Evolutionary conservation across 2,329 filamentous ascomycete species (phyloP), one percentile per base, ranked within the genome.

Genomic region (Aspergillus fischeri): DNA sequence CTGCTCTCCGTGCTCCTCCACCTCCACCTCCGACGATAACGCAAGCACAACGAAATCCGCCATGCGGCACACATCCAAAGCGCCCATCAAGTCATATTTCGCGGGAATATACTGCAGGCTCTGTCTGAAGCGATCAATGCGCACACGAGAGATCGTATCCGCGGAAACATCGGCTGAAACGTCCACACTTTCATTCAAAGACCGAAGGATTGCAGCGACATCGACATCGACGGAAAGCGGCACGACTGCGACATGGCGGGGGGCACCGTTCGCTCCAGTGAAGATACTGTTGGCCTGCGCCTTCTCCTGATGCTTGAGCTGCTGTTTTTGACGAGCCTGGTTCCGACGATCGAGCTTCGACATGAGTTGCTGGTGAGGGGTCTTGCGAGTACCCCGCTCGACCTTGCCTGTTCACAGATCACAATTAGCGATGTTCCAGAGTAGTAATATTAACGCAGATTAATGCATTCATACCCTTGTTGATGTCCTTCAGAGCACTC

Each of bases 341-440:
- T 99, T 97, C 67, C 91, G 87, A 59, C 94, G 89, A 76, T 96
- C 92, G 73, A 99, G 84, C 77, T 97, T 99, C 58, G 92, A 96
- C 90, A 97, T 93, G 77, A 97, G 86, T 78, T 96, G 91, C 74
- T 99, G 94, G 74, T 96, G 91, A 55, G 91, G 91, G 17, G 93
- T 96, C 75, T 91, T 95, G 70, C 93, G 86, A 67, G 81, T 81
- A 60, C 88, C 87, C 67, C 83, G 85, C 70, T 96, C 87, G 51
- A 93, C 83, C 75, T 94, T 94, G 71, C 92, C 91, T 94, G 28
- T 47, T 65, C 45, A 63, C 55, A 65, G 14, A 56, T 38, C 14
- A 9, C 41, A 55, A 35, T 51, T 45, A 32, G 25, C 11, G 25
- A 20, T 4, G 17, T 25, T 57, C 51, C 51, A 55, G 53, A 9